Evolutionary conservation across 768 basidiomycete species (phyloP).

Genomic region (Agaricus sinodeliciosus): DNA sequence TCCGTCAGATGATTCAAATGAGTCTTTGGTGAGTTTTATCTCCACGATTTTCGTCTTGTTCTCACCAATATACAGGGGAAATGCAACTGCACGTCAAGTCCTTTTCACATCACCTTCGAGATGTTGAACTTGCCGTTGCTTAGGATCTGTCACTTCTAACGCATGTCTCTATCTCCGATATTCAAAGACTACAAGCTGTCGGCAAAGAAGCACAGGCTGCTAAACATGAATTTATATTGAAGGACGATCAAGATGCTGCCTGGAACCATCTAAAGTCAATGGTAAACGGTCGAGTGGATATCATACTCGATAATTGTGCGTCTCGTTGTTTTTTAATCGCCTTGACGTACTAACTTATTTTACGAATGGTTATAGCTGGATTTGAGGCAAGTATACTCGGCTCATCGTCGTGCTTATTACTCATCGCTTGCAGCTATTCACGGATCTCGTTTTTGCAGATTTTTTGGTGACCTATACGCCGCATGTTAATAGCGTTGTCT

Average conservation of each 20-base stretch:
- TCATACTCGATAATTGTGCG: slow-evolving; percentile 88
- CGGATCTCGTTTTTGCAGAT: slow-evolving; percentile 89
- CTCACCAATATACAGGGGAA: slow-evolving; percentile 56
- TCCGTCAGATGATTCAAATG: slow-evolving; percentile 86
- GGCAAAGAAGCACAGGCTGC: slow-evolving; percentile 75
- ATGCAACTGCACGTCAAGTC: slow-evolving; percentile 65
- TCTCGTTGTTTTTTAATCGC: background rate
- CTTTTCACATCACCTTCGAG: background rate
- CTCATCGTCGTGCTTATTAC: background rate
- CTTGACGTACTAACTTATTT: background rate
- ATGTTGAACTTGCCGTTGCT: background rate
- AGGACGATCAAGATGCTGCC: slow-evolving; percentile 69
- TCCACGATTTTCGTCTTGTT: background rate
- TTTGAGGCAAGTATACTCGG: slow-evolving; percentile 59
- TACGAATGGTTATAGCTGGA: slow-evolving; percentile 49
- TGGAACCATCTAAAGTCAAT: slow-evolving; percentile 68
- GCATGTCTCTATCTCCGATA: slow-evolving; percentile 76
- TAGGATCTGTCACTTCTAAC: slow-evolving; percentile 90
- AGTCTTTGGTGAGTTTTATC: slow-evolving; percentile 66
- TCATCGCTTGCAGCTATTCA: slow-evolving; percentile 58
- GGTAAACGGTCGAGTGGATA: slow-evolving; percentile 59
- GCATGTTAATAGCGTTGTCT: slow-evolving; percentile 73
- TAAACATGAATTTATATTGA: slow-evolving; percentile 73
- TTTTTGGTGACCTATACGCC: slow-evolving; percentile 89
- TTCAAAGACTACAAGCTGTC: slow-evolving; percentile 75